Conservation (phyloP, 805 yeast genomes). For the Cyberlindnera xylosilytica region DNA sequence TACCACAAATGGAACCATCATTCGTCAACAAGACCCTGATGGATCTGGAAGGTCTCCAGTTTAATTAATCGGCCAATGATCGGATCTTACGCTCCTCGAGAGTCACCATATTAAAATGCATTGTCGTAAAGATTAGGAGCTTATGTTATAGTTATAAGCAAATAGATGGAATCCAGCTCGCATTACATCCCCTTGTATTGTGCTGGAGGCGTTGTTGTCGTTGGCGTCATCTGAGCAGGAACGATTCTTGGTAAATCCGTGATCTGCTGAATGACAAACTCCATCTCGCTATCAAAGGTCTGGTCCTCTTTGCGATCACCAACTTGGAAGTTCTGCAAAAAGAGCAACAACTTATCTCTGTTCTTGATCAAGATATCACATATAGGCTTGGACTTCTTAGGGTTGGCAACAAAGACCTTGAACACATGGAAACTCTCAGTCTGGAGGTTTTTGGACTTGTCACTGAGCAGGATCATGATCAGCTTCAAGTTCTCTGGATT, state of each 20-base stretch:
- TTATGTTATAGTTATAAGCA: too few species aligned
- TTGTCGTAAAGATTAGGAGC: too few species aligned
- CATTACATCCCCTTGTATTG: conserved; percentile 2
- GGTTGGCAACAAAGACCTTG: conserved; percentile 95
- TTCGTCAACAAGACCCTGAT: conserved; percentile 6
- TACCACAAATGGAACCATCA: too few species aligned
- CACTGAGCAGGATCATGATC: conserved; percentile 82
- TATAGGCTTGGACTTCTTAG: conserved; percentile 77
- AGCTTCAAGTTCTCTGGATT: conserved; percentile 80
- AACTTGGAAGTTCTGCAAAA: conserved; percentile 63
- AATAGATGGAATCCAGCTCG: too few species aligned
- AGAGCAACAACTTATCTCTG: conserved; percentile 68
- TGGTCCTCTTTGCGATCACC: conserved; percentile 58
- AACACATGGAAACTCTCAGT: conserved; percentile 90
- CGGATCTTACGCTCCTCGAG: too few species aligned
- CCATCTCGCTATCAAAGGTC: conserved; percentile 72
- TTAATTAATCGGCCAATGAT: too few species aligned
- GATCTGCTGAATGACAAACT: conserved; percentile 73
- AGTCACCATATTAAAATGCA: too few species aligned
- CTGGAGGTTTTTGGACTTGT: conserved; percentile 85
- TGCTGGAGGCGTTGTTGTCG: neutral
- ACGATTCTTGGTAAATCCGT: conserved; percentile 63
- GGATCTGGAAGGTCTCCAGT: conserved; percentile 20
- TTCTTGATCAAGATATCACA: conserved; percentile 81
- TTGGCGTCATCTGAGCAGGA: conserved; percentile 4